phyloP scores from a whole-genome alignment of 805 yeast genomes.

The Zygotorulaspora florentina region DNA sequence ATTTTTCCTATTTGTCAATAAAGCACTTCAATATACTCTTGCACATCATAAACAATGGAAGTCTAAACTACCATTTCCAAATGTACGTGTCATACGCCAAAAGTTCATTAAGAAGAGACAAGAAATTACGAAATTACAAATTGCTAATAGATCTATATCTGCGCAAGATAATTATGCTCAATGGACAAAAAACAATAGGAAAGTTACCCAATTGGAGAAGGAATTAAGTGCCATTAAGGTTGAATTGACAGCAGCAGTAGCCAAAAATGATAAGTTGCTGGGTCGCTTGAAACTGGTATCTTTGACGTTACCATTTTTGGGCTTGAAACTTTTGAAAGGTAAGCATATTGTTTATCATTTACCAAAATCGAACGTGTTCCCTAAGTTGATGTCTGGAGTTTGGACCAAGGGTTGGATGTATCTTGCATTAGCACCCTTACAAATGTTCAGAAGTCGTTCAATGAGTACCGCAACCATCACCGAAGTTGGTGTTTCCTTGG shows the following conservation, averaged over 20 bases:
- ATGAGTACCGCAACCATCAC: conserved; percentile 4
- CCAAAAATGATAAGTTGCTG: conserved; percentile 14
- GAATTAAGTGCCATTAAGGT: conserved; percentile 46
- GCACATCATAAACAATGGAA: conserved; percentile 24
- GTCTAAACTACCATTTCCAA: conserved; percentile 11
- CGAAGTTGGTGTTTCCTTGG: conserved; percentile 31
- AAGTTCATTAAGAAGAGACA: conserved; percentile 35
- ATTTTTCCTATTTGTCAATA: conserved; percentile 19
- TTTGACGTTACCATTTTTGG: conserved; percentile 33
- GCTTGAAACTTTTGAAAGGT: conserved; percentile 33
- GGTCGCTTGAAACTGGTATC: conserved; percentile 22
- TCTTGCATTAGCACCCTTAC: conserved; percentile 27
- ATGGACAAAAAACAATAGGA: conserved; percentile 90
- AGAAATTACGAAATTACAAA: conserved; percentile 46
- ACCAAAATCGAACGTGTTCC: conserved; percentile 29
- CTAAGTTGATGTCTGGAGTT: conserved; percentile 29
- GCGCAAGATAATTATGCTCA: conserved; percentile 94
- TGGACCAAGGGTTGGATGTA: conserved; percentile 34
- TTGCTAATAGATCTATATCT: conserved; percentile 56
- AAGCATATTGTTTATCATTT: conserved; percentile 29
- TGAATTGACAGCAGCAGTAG: conserved; percentile 29
- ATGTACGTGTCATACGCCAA: conserved; percentile 27
- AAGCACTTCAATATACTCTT: conserved; percentile 23
- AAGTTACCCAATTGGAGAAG: conserved; percentile 50
- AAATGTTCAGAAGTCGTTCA: conserved; percentile 12